Evolutionary conservation across 2,329 filamentous ascomycete species (phyloP), one percentile per base, ranked within the genome.

Genomic region (Dothidotthia symphoricarpi): DNA sequence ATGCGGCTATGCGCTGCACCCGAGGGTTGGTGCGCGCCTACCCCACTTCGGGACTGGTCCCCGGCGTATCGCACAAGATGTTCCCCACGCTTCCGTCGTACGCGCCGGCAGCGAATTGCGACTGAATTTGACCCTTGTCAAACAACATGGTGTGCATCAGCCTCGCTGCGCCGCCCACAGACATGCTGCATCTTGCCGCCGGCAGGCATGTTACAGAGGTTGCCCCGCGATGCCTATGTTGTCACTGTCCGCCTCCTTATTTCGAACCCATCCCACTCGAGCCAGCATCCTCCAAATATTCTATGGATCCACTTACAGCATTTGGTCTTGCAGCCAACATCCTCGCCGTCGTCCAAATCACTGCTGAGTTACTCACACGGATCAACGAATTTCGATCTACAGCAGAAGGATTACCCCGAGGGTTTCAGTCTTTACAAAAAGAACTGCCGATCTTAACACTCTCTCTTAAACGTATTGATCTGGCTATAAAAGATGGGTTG

Each of bases 121-220:
- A 16, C 8, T 7, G 10, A 17, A 8, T 8, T 24, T 14, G 24
- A 25, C 28, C 16, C 35, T 14, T 37, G 31, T 37, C 35, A 27
- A 24, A 26, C 27, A 16, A n/a, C 16, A 11, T 14, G n/a, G n/a
- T n/a, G n/a, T n/a, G n/a, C n/a, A 28, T 27, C 19, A 31, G 22
- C 22, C 35, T 27, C 19, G 28, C 35, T 37, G 19, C 27, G 35
- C 35, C 34, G 17, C 34, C 12, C n/a, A 6, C 16, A 15, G 29
- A 22, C 34, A 13, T 25, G 10, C 7, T 6, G 19, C 19, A 9
- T 22, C 5, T 22, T 6, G 19, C 19, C 19, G 19, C 19, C 19
- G 19, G 19, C 19, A 22, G 5, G 19, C 5, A 5, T 22, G 9
- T 9, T 22, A 22, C 5, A 22, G 9, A 22, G 5, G 19, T 6